Conservation (phyloP, 139 green algal species). For the Coccomyxa sp. region DNA sequence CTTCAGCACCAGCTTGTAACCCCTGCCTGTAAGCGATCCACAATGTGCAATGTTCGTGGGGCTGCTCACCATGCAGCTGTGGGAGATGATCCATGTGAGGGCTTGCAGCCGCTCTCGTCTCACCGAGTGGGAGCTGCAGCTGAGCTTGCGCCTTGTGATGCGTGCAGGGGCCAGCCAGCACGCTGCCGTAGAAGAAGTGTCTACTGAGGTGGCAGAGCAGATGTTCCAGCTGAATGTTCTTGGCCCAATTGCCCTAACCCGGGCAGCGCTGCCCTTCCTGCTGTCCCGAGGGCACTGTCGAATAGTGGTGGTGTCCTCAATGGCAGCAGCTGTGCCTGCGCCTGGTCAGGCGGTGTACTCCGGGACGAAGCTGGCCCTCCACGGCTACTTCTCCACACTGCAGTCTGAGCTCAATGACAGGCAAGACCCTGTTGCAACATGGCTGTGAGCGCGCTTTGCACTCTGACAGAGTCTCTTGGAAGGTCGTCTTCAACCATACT, state of each 20-base stretch:
- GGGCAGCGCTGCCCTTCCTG: constrained; percentile 63
- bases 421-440: not conserved
- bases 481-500: no score
- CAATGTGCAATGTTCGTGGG: no score
- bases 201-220: constrained; percentile 39
- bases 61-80: no score
- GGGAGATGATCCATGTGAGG: no score
- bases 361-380: constrained; percentile 64
- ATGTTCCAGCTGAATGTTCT: constrained; percentile 75
- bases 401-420: constrained; percentile 50
- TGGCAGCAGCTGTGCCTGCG: constrained; percentile 69
- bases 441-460: not conserved
- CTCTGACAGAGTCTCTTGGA: not conserved
- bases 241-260: constrained; percentile 64
- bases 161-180: constrained; percentile 33
- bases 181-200: constrained; percentile 50
- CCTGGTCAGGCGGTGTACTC: constrained; percentile 67
- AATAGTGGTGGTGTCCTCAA: constrained; percentile 67
- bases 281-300: constrained; percentile 44
- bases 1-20: no score
- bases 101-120: no score
- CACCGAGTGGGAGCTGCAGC: no score
- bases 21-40: no score
- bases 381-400: constrained; percentile 72
- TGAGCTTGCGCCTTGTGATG: no score